Conservation (phyloP, 2,329 filamentous ascomycete species). For the Aureobasidium namibiae region DNA sequence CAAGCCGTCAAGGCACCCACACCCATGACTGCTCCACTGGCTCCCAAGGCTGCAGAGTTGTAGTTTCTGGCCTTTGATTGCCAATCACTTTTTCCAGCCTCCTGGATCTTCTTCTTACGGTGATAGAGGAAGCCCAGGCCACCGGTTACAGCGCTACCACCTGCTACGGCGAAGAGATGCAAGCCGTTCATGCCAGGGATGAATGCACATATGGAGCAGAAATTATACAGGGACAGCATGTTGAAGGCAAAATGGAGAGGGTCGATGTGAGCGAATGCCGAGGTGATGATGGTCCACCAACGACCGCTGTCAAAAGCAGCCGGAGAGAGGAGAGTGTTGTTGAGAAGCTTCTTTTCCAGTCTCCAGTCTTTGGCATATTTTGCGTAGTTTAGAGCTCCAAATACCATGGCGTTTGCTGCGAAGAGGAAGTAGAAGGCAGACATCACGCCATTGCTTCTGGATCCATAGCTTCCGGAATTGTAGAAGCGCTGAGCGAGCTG, state of each 20-base stretch:
- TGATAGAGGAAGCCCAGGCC: slow-evolving; percentile 20
- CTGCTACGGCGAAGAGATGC: slow-evolving; percentile 19
- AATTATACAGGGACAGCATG: slow-evolving; percentile 32
- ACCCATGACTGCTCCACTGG: slow-evolving; percentile 36
- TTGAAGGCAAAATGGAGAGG: slow-evolving; percentile 33
- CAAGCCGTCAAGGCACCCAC: slow-evolving; percentile 31
- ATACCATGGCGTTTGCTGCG: slow-evolving; percentile 34
- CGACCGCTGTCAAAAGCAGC: slow-evolving; percentile 22
- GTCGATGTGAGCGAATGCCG: slow-evolving; percentile 31
- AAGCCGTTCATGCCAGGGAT: slow-evolving; percentile 23
- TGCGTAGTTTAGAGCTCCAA: slow-evolving; percentile 29
- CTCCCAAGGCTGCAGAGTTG: slow-evolving; percentile 23
- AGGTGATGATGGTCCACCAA: slow-evolving; percentile 33
- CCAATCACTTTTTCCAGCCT: background rate
- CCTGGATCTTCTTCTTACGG: background rate
- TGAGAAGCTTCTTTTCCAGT: slow-evolving; percentile 16
- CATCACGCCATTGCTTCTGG: background rate
- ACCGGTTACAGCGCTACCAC: slow-evolving; percentile 22
- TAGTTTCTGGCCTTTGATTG: background rate
- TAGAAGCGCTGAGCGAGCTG: background rate
- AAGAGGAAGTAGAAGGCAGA: slow-evolving; percentile 29
- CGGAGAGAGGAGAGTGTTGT: slow-evolving; percentile 28
- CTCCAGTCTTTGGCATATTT: slow-evolving; percentile 16
- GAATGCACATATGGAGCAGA: slow-evolving; percentile 27
- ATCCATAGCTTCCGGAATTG: background rate